Evolutionary conservation across 306 rosid species (phyloP), one percentile per base, ranked within the genome.

Genomic region (Lathyrus tuberosus): DNA sequence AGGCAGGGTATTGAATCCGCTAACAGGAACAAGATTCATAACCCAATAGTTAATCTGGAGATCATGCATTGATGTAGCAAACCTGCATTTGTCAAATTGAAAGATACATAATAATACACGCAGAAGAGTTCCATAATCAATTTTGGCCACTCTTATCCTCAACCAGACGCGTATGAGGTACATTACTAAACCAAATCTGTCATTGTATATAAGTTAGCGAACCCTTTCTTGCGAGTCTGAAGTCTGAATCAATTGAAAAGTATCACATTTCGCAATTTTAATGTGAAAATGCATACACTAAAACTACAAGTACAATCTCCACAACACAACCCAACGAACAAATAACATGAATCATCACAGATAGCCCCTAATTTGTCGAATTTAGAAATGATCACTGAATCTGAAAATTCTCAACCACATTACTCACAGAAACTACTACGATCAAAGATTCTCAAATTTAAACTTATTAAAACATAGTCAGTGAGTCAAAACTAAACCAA

Each of bases 111-210:
- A n/a, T n/a, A n/a, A n/a, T n/a, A n/a, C n/a, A n/a, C n/a, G n/a
- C n/a, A n/a, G n/a, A n/a, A n/a, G n/a, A n/a, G n/a, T n/a, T n/a
- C n/a, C n/a, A n/a, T n/a, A n/a, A n/a, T n/a, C n/a, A 89, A 78
- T 92, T 87, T 71, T 92, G 91, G 33, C 96, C 95, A 17, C 89
- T 92, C 85, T 89, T 92, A 72, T 87, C 92, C 69, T 83, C 95
- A 71, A 87, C 92, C 60, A 87, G 78, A 58, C 92, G 90, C 58
- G 89, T 77, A 74, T 85, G 95, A 37, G 98, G 98, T 67, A 92
- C 95, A 78, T 92, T 92, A 77, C 86, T 79, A 76, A 81, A 87
- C 96, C 98, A 92, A 72, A 87, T 90, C 98, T 92, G 85, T 64
- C 48, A 74, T 70, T 56, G 18, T n/a, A 65, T 47, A 69, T 33